Conservation (phyloP, 768 basidiomycete genomes). For the Termitomyces sp. region DNA sequence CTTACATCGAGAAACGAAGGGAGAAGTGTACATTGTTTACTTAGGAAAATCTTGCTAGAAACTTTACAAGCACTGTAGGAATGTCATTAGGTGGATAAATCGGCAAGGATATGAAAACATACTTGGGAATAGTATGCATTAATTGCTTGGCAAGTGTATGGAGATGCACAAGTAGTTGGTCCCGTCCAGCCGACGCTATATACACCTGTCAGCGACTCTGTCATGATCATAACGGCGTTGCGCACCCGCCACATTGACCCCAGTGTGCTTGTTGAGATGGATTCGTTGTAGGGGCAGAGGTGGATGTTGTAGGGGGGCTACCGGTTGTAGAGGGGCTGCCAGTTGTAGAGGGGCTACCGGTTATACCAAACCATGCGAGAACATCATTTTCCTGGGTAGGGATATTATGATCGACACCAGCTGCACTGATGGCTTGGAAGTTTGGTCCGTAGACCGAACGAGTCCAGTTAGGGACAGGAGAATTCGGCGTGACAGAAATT, state of each 20-base stretch:
- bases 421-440: conserved; percentile 44
- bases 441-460: conserved; percentile 41
- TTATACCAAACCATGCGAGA: conserved; percentile 43
- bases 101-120: not conserved
- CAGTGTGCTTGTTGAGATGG: conserved; percentile 15
- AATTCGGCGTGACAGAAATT: conserved; percentile 30
- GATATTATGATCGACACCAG: conserved; percentile 46
- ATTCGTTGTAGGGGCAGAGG: conserved; percentile 13
- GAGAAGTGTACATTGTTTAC: not conserved
- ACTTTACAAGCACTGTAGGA: conserved; percentile 3
- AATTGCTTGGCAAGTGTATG: conserved; percentile 15
- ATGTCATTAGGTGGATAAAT: not conserved
- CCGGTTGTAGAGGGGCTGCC: not conserved
- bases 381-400: conserved; percentile 41
- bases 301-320: conserved; percentile 14
- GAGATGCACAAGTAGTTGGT: conserved; percentile 17
- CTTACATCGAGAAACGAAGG: not conserved
- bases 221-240: not conserved
- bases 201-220: not conserved
- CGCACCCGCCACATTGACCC: conserved; percentile 19
- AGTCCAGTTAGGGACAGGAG: conserved; percentile 40
- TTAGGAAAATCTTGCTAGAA: not conserved
- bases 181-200: conserved; percentile 24
- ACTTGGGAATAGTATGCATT: conserved; percentile 21
- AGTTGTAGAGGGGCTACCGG: conserved; percentile 8